Evolutionary conservation across 2,329 filamentous ascomycete species (phyloP).

Genomic region (Mycosphaerella arachidis): DNA sequence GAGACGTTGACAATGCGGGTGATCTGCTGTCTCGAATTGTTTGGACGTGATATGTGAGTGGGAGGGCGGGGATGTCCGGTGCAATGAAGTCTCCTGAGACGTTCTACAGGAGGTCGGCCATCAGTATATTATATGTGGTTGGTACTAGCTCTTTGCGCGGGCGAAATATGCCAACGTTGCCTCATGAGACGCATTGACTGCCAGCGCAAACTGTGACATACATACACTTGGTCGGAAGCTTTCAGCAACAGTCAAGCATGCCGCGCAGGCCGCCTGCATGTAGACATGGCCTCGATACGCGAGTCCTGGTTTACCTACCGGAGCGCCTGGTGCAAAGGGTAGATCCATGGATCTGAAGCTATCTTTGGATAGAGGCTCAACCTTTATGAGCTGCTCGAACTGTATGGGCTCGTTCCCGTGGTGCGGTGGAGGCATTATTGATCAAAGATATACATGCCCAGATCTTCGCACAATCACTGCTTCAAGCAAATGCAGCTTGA

Average conservation of each 20-base stretch:
- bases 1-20: slow-evolving; percentile 47
- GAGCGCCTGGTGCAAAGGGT: slow-evolving; percentile 35
- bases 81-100: slow-evolving; percentile 51
- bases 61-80: slow-evolving; percentile 41
- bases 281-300: slow-evolving; percentile 54
- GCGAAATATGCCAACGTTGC: too few relatives aligned
- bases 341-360: slow-evolving; percentile 36
- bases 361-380: slow-evolving; percentile 34
- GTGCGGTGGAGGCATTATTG: slow-evolving; percentile 9
- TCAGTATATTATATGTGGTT: too few relatives aligned
- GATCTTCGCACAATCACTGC: too few relatives aligned
- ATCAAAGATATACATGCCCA: not conserved
- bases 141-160: too few relatives aligned
- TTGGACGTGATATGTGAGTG: slow-evolving; percentile 47
- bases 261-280: slow-evolving; percentile 52
- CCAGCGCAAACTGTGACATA: not conserved
- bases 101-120: slow-evolving; percentile 33
- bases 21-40: slow-evolving; percentile 45
- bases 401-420: slow-evolving; percentile 27
- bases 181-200: too few relatives aligned
- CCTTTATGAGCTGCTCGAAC: slow-evolving; percentile 35
- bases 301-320: slow-evolving; percentile 17
- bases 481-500: not conserved
- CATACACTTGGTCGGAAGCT: slow-evolving; percentile 48
- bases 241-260: slow-evolving; percentile 46